Conservation (phyloP, 2,329 filamentous ascomycete species). For the Thelonectria blattea region DNA sequence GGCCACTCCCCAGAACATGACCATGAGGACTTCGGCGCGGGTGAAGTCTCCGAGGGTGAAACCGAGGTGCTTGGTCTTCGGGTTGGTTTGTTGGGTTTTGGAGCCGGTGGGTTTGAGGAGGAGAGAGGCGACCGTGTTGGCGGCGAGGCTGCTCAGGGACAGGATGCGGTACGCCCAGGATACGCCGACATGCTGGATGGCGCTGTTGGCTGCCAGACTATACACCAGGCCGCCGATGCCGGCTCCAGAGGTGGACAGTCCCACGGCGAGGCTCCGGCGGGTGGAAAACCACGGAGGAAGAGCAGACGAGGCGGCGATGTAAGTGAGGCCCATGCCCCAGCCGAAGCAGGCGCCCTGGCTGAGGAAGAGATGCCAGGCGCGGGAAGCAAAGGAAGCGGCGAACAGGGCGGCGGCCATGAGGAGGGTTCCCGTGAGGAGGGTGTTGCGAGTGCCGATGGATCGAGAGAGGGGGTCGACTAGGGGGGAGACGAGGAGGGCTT, state of each 20-base stretch:
- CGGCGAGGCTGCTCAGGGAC: slow-evolving; percentile 5
- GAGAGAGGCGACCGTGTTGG: not conserved
- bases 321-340: slow-evolving; percentile 73
- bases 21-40: slow-evolving; percentile 10
- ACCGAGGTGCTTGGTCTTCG: not conserved
- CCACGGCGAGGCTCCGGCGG: slow-evolving; percentile 7
- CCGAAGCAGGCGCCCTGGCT: slow-evolving; percentile 76
- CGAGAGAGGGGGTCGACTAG: slow-evolving; percentile 65
- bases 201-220: slow-evolving; percentile 6
- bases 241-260: slow-evolving; percentile 9
- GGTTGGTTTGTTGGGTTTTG: not conserved
- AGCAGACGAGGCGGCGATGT: slow-evolving; percentile 67
- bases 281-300: slow-evolving; percentile 72
- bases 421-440: slow-evolving; percentile 66
- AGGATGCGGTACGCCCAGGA: slow-evolving; percentile 19
- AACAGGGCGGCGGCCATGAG: slow-evolving; percentile 68
- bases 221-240: slow-evolving; percentile 14
- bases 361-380: slow-evolving; percentile 75
- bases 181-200: slow-evolving; percentile 6
- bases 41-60: slow-evolving; percentile 9
- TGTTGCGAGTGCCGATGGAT: slow-evolving; percentile 63
- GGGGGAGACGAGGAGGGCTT: slow-evolving; percentile 69
- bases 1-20: slow-evolving; percentile 13
- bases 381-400: slow-evolving; percentile 67
- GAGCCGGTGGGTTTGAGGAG: slow-evolving; percentile 6